A percentile compares a stretch with the other conserved stretches of the same genome.
Evolutionary conservation across 2,329 filamentous ascomycete genomes (phyloP).

Genomic region (Chaetomium sp.): DNA sequence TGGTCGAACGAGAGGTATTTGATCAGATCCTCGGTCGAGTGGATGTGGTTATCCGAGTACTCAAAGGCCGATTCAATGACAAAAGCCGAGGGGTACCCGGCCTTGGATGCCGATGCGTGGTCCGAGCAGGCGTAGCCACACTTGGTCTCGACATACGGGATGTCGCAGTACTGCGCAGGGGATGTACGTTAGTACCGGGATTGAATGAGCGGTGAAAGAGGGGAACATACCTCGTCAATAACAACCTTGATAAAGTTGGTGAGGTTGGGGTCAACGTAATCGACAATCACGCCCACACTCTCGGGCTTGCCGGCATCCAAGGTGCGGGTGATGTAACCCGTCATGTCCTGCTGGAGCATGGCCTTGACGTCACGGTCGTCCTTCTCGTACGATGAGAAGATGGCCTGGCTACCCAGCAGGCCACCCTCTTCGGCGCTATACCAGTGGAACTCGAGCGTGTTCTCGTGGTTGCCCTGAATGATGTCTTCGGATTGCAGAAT

Average conservation of each 20-base stretch:
- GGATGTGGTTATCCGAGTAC: constrained; percentile 62
- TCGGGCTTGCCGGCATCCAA: constrained; percentile 76
- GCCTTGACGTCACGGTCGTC: constrained; percentile 72
- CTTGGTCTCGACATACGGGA: constrained; percentile 46
- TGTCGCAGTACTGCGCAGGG: constrained; percentile 65
- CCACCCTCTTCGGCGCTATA: constrained; percentile 88
- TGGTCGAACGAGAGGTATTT: constrained; percentile 61
- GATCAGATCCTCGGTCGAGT: constrained; percentile 65
- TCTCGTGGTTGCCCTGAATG: constrained; percentile 62
- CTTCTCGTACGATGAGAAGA: constrained; percentile 77
- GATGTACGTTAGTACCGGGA: neutral
- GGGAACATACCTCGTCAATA: constrained; percentile 53
- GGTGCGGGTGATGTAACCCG: constrained; percentile 77
- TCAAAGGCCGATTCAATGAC: constrained; percentile 57
- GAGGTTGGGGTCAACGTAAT: constrained; percentile 76
- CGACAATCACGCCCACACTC: constrained; percentile 85
- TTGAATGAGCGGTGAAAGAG: neutral
- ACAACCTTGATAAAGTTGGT: constrained; percentile 88
- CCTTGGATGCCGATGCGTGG: constrained; percentile 59
- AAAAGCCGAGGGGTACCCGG: constrained; percentile 59
- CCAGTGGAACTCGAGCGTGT: constrained; percentile 96
- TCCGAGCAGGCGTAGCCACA: constrained; percentile 60
- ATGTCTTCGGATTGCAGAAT: constrained; percentile 69
- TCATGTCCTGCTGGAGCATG: constrained; percentile 99
- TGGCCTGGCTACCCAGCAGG: constrained; percentile 78